These are phyloP conservation scores for Sonneratia alba DNA, from an alignment of 345 rosid genomes.

Conservation along the genomic window DNA sequence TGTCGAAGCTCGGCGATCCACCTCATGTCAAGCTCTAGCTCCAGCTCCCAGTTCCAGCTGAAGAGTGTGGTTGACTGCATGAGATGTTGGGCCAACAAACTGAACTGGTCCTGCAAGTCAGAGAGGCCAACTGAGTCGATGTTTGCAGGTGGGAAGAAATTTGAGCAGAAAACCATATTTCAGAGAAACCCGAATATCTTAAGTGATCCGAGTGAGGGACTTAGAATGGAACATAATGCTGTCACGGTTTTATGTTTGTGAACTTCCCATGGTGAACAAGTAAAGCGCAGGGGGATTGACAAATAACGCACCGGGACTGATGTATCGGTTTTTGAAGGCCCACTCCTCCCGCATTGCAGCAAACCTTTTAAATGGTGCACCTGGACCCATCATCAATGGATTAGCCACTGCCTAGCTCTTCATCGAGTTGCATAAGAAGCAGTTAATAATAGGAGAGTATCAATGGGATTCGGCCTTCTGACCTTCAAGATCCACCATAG, in stretches of 20 bases:
- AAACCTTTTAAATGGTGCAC: constrained; percentile 80
- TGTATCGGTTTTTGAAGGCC: constrained; percentile 70
- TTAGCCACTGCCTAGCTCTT: neutral
- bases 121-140: neutral
- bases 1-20: neutral
- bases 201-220: neutral
- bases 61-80: constrained; percentile 56
- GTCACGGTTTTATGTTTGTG: neutral
- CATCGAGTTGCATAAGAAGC: neutral
- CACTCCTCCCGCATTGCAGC: constrained; percentile 69
- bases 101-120: constrained; percentile 72
- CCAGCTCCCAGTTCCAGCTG: constrained; percentile 67
- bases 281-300: neutral
- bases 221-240: neutral
- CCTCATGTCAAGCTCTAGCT: constrained; percentile 14
- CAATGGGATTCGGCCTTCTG: neutral
- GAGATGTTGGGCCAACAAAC: constrained; percentile 62
- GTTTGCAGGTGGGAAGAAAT: neutral
- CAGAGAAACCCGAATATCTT: neutral
- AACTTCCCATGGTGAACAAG: neutral
- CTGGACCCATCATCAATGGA: constrained; percentile 23
- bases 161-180: neutral
- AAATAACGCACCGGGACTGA: constrained; percentile 77
- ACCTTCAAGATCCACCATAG: constrained; percentile 99
- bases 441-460: neutral